phyloP scores from a whole-genome alignment of 2,329 filamentous ascomycete species.

The Microdochium trichocladiopsis region DNA sequence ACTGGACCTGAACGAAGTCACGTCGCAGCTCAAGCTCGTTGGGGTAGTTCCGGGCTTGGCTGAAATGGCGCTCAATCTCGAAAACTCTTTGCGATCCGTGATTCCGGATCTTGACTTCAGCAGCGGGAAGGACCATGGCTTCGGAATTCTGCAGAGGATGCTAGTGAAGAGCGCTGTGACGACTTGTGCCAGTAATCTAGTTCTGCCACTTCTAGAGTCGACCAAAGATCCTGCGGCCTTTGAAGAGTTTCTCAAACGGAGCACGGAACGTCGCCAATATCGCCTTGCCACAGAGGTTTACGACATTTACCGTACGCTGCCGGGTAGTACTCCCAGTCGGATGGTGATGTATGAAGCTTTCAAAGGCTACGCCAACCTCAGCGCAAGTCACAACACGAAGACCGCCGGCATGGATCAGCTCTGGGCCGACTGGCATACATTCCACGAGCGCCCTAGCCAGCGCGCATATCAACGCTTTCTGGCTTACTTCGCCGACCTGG shows the following conservation, averaged over 20 bases:
- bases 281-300: constrained; percentile 35
- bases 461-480: constrained; percentile 42
- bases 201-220: constrained; percentile 29
- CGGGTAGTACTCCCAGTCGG: constrained; percentile 26
- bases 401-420: constrained; percentile 35
- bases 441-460: constrained; percentile 29
- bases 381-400: constrained; percentile 27
- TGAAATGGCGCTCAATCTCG: constrained; percentile 14
- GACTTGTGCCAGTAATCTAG: constrained; percentile 15
- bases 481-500: constrained; percentile 37
- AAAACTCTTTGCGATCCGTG: constrained; percentile 6
- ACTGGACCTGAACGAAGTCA: constrained; percentile 17
- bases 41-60: constrained; percentile 14
- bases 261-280: constrained; percentile 17
- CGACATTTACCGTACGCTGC: constrained; percentile 33
- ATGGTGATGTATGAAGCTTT: constrained; percentile 37
- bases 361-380: constrained; percentile 16
- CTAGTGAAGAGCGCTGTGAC: constrained; percentile 19
- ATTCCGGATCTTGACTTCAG: background rate
- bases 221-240: constrained; percentile 31
- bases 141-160: constrained; percentile 14
- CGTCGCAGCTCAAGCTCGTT: constrained; percentile 12
- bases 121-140: background rate
- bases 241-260: constrained; percentile 31
- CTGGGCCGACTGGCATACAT: constrained; percentile 39